Evolutionary conservation across 2,329 filamentous ascomycete species (phyloP), one percentile per base, ranked within the genome.

Genomic region (Alternaria triticimaculans): DNA sequence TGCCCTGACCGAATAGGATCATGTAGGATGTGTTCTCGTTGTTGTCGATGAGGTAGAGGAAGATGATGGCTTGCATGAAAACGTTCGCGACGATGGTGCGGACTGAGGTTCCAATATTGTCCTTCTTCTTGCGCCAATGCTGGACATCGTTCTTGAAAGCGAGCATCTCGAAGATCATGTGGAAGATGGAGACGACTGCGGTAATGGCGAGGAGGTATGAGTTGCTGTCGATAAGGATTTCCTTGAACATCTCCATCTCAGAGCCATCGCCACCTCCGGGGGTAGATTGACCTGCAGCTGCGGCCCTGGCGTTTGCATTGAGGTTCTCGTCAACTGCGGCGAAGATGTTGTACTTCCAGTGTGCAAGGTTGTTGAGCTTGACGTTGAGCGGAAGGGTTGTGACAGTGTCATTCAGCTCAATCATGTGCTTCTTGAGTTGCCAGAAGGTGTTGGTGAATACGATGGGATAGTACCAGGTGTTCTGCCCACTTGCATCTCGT

Each of bases 61-160:
- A 96, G 81, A 99, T 97, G 76, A 98, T 87, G 7, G 87, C 81
- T 81, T 99, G 96, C 96, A 99, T 99, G 80, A 98, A 94, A 66
- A 98, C 94, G 76, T 98, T 99, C 78, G 93, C 94, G 61, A 99
- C 85, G 76, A 99, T 99, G 30, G 95, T 96, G 61, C 96, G 93
- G 64, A 99, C 92, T 1, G 94, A 97, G 49, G 97, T 97, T 67
- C 96, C 96, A 26, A 99, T 92, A 63, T 97, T 96, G 83, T 98
- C 96, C 86, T 99, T 99, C 90, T 99, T 99, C 85, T 98, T 97
- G 78, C 94, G 93, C 89, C 96, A 99, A 82, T 99, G 96, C 53
- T 94, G 86, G 78, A 99, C 97, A 78, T 99, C 96, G 78, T 92
- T 97, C 76, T 97, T 97, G 84, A 99, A 99, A 2, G 96, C 96